A percentile compares a stretch with the other conserved stretches of the same genome.
Evolutionary conservation across 495 filamentous ascomycete genomes (phyloP).

Genomic region (Penicillium parvum): DNA sequence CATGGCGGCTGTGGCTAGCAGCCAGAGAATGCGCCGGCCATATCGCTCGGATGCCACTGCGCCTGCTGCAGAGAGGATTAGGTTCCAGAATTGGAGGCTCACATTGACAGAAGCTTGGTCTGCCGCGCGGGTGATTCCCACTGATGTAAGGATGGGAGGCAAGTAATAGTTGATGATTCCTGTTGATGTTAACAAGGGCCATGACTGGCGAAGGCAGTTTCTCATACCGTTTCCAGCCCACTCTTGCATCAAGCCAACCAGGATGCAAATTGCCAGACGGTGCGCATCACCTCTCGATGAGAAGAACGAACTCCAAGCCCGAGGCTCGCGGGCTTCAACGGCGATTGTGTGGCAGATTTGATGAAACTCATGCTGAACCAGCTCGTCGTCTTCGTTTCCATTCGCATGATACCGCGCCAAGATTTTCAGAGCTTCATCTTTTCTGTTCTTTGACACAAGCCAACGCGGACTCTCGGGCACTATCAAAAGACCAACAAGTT

Average conservation of each 20-base stretch:
- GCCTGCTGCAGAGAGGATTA: conserved; percentile 34
- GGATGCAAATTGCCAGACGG: conserved; percentile 52
- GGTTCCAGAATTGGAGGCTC: conserved; percentile 25
- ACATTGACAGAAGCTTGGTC: conserved; percentile 37
- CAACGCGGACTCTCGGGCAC: conserved; percentile 29
- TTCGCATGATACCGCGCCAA: conserved; percentile 36
- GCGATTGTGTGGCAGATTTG: conserved; percentile 47
- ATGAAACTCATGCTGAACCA: conserved; percentile 32
- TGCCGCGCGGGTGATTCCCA: conserved; percentile 47
- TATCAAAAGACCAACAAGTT: conserved; percentile 13
- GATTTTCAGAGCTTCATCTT: conserved; percentile 36
- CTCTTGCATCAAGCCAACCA: conserved; percentile 55
- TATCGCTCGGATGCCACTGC: conserved; percentile 54
- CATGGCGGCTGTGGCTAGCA: conserved; percentile 53
- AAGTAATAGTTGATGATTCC: conserved; percentile 60
- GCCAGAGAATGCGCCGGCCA: conserved; percentile 54
- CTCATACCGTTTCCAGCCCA: conserved; percentile 62
- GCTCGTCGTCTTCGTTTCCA: conserved; percentile 20
- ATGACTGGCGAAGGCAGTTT: not conserved
- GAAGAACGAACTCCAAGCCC: conserved; percentile 47
- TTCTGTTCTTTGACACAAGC: conserved; percentile 37
- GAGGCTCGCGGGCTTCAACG: conserved; percentile 26
- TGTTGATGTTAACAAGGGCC: conserved; percentile 4
- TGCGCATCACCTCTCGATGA: conserved; percentile 63
- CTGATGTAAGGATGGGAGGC: conserved; percentile 47